Evolutionary conservation across 345 rosid species (phyloP), one percentile per base, ranked within the genome.

Genomic region (Carallia pectinifolia): DNA sequence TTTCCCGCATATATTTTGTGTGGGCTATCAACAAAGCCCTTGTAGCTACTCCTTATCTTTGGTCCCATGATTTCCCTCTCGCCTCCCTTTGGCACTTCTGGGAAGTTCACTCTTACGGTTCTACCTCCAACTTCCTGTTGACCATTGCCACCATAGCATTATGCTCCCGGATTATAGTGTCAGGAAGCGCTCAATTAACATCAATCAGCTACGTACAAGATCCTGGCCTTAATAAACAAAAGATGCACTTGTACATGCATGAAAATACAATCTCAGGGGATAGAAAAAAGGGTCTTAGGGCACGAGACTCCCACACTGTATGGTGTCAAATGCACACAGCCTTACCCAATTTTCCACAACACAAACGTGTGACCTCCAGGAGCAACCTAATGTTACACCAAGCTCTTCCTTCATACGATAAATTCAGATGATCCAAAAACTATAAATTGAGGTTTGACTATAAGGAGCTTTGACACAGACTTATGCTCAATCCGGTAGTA

Each of bases 71-170:
- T 78, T 71, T 85, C 91, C 75, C 89, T 86, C 76, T 94, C 97
- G 10, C 92, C 97, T 69, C 99, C 99, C 79, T 79, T 87, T 18
- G 99, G 97, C 64, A 91, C 99, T 80, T 91, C 96, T 6, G 97
- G 97, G 78, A 89, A 87, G 90, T 92, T 95, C 76, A 95, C 97
- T 81, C 76, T 91, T 73, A 84, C 86, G 1, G 90, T 85, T 50
- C 97, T 75, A 68, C 97, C 97, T 59, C 97, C 96, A 65, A 95
- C 65, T 94, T 86, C 92, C 97, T 95, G 85, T 53, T 39, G 64
- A 74, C 16, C 75, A 75, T 15, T 15, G 63, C 31, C 39, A 71
- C 34, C 10, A 68, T 4, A 12, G 12, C 29, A 62, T 39, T 16
- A 12, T 29, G 23, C 6, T 19, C 36, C 53, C 59, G 54, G 40